Evolutionary conservation across 805 yeast species (phyloP).

Genomic region (Suhomyces canberraensis): DNA sequence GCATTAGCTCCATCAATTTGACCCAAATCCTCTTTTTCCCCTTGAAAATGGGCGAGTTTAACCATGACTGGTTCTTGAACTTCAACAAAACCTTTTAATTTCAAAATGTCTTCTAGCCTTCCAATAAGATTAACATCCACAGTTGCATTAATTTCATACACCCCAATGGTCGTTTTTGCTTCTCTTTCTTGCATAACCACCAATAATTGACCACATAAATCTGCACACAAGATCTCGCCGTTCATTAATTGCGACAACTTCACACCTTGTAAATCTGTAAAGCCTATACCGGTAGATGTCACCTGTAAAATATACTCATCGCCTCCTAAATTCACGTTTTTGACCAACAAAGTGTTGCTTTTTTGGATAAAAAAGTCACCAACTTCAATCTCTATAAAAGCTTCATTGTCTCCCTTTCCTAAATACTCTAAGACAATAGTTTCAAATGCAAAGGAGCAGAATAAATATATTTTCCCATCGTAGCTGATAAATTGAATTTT

Average conservation of each 20-base stretch:
- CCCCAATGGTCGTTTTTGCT: too few species aligned
- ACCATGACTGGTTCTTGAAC: slow-evolving; percentile 4
- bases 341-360: slow-evolving; percentile 15
- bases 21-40: neutral
- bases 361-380: slow-evolving; percentile 12
- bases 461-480: slow-evolving; percentile 20
- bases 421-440: slow-evolving; percentile 34
- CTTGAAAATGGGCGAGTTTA: neutral
- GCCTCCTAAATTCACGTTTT: slow-evolving; percentile 8
- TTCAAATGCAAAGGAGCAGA: slow-evolving; percentile 38
- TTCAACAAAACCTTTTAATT: neutral
- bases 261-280: too few species aligned
- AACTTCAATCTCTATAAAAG: slow-evolving; percentile 25
- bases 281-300: slow-evolving; percentile 16
- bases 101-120: slow-evolving; percentile 3
- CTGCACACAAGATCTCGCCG: too few species aligned
- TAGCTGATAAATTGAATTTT: slow-evolving; percentile 15
- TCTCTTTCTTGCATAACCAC: too few species aligned
- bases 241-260: too few species aligned
- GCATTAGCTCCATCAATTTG: neutral
- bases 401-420: slow-evolving; percentile 17
- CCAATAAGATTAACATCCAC: slow-evolving; percentile 1
- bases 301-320: slow-evolving; percentile 24
- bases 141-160: too few species aligned
- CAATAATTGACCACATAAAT: too few species aligned